These are phyloP conservation scores for Fimicolochytrium jonesii DNA, from an alignment of 192 early-diverging fungal species.

Conservation along the genomic window DNA sequence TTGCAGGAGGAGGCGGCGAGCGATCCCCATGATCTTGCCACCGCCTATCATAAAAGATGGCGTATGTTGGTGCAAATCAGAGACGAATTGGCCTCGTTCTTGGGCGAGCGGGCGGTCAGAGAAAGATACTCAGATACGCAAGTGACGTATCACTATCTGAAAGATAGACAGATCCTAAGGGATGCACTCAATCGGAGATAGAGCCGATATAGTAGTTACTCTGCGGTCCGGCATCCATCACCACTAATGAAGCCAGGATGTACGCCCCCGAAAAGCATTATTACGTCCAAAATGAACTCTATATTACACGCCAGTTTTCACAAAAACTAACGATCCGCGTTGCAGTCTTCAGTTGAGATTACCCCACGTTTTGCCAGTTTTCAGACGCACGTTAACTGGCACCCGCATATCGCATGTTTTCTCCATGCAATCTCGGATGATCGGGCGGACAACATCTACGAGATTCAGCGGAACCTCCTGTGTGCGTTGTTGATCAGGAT, in stretches of 20 bases:
- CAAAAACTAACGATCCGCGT: too few relatives aligned
- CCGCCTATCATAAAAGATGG: conserved; percentile 21
- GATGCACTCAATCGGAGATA: background rate
- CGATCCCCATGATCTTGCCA: background rate
- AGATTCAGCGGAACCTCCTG: background rate
- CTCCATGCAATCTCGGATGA: conserved; percentile 18
- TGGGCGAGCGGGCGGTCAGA: background rate
- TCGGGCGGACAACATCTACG: background rate
- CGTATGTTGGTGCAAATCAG: conserved; percentile 17
- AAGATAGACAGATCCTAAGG: conserved; percentile 20
- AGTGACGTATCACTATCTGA: conserved; percentile 37
- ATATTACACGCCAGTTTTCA: too few relatives aligned
- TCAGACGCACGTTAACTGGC: conserved; percentile 2
- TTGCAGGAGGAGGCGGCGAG: conserved; percentile 14
- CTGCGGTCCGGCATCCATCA: too few relatives aligned
- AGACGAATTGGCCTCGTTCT: background rate
- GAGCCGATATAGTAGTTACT: too few relatives aligned
- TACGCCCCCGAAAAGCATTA: too few relatives aligned
- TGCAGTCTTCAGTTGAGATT: background rate
- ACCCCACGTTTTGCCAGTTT: conserved; percentile 12
- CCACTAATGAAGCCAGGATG: too few relatives aligned
- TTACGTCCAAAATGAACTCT: too few relatives aligned
- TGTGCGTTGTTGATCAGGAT: background rate
- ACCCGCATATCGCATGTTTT: conserved; percentile 4
- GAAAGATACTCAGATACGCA: conserved; percentile 19